phyloP scores from a whole-genome alignment of 441 rosid genomes.

The Oxalis stricta region DNA sequence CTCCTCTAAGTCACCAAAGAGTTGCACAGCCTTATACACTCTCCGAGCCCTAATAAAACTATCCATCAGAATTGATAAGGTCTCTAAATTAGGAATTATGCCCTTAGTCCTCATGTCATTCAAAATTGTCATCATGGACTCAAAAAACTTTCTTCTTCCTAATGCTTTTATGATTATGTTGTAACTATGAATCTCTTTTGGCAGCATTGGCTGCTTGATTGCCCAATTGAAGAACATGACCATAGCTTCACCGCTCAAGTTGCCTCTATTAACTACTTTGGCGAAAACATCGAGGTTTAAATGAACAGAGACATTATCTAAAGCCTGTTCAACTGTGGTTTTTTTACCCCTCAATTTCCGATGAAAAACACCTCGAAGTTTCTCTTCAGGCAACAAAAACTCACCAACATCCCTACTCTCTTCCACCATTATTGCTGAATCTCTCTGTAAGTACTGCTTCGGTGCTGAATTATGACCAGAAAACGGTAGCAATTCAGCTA shows the following conservation, averaged over 20 bases:
- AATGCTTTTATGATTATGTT: constrained; percentile 47
- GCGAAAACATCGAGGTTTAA: constrained; percentile 46
- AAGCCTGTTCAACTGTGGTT: constrained; percentile 34
- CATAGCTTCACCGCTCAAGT: constrained; percentile 61
- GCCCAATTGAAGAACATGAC: constrained; percentile 70
- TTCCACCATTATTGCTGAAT: constrained; percentile 8
- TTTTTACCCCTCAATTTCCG: constrained; percentile 53
- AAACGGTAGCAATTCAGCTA: constrained; percentile 44
- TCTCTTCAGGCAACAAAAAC: constrained; percentile 57
- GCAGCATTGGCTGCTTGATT: constrained; percentile 31
- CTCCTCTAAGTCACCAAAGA: constrained; percentile 36
- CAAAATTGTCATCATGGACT: constrained; percentile 33
- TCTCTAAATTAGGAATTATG: constrained; percentile 27
- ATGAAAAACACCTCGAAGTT: constrained; percentile 74
- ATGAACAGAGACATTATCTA: constrained; percentile 29
- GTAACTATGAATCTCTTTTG: constrained; percentile 33
- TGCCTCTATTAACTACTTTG: constrained; percentile 50
- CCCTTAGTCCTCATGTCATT: constrained; percentile 25
- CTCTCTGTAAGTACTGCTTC: constrained; percentile 5
- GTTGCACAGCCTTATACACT: constrained; percentile 40
- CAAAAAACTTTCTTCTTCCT: constrained; percentile 59
- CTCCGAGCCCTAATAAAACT: constrained; percentile 36
- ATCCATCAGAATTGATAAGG: constrained; percentile 43
- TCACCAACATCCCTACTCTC: constrained; percentile 22
- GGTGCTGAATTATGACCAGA: constrained; percentile 10